Percentiles rank a stretch among this genome's conserved stretches.
These are phyloP conservation scores for Aegilops sharonensis DNA, from an alignment of 176 grass and related monocot species.

Conservation along the genomic window DNA sequence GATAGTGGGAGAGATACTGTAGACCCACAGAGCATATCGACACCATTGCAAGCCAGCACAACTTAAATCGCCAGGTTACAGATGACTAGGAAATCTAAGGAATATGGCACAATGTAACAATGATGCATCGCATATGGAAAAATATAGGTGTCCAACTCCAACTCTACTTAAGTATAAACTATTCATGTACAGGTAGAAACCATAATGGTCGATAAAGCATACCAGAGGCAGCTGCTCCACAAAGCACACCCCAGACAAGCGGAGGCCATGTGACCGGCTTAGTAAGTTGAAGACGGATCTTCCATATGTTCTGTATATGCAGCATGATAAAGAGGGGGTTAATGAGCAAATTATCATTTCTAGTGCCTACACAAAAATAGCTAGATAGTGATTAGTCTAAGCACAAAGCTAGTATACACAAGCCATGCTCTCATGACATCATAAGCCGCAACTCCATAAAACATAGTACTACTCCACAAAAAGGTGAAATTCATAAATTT, in stretches of 20 bases:
- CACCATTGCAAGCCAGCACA: neutral
- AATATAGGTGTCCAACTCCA: neutral
- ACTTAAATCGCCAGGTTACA: neutral
- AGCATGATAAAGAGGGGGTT: constrained; percentile 4
- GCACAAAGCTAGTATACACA: neutral
- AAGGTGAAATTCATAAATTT: neutral
- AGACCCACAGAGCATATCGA: neutral
- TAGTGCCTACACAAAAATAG: neutral
- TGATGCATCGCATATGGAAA: neutral
- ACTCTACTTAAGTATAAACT: neutral
- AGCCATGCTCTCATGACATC: neutral
- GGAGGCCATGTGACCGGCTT: constrained; percentile 99
- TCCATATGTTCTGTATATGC: constrained; percentile 79
- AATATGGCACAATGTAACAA: neutral
- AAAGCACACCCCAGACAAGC: constrained; percentile 89
- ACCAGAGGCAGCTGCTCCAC: constrained; percentile 96
- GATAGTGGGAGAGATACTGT: neutral
- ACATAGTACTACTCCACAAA: neutral
- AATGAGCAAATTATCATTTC: neutral
- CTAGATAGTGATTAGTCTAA: constrained; percentile 7
- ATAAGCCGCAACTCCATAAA: neutral
- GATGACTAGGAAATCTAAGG: constrained; percentile 10
- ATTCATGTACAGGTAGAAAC: neutral
- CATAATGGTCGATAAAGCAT: constrained; percentile 10
- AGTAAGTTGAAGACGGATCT: constrained; percentile 98